Evolutionary conservation across 192 early-diverging fungal species (phyloP).

Genomic region (Piromyces sp.): DNA sequence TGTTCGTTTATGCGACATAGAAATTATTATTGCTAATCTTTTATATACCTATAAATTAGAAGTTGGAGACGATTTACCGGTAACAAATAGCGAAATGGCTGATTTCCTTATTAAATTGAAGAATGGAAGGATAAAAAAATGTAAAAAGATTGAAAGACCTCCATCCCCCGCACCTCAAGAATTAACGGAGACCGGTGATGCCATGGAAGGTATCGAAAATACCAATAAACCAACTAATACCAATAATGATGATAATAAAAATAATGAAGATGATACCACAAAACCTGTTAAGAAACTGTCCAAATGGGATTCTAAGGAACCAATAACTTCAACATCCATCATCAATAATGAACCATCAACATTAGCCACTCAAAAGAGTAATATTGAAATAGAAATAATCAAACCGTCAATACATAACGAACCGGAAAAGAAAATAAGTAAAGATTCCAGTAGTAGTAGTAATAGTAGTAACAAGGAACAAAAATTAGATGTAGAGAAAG

Average conservation of each 20-base stretch:
- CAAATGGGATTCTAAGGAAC: neutral
- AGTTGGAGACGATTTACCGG: neutral
- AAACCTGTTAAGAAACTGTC: neutral
- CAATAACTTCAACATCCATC: neutral
- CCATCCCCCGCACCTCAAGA: neutral
- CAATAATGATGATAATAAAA: neutral
- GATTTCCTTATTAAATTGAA: neutral
- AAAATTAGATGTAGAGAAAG: neutral
- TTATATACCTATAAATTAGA: neutral
- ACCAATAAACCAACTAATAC: neutral
- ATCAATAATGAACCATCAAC: neutral
- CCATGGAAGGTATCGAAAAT: neutral
- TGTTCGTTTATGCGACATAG: conserved; percentile 42
- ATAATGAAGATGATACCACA: neutral
- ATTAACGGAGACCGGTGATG: neutral
- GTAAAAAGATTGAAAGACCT: neutral
- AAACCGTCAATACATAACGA: neutral
- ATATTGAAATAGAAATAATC: neutral
- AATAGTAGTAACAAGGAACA: neutral
- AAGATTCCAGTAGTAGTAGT: neutral
- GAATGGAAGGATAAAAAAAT: neutral
- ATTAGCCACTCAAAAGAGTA: neutral
- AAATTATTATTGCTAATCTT: conserved; percentile 28
- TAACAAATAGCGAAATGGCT: neutral
- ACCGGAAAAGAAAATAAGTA: neutral